Base-by-base conservation (phyloP, 1,284 basidiomycete species). In the Malassezia caprae region DNA sequence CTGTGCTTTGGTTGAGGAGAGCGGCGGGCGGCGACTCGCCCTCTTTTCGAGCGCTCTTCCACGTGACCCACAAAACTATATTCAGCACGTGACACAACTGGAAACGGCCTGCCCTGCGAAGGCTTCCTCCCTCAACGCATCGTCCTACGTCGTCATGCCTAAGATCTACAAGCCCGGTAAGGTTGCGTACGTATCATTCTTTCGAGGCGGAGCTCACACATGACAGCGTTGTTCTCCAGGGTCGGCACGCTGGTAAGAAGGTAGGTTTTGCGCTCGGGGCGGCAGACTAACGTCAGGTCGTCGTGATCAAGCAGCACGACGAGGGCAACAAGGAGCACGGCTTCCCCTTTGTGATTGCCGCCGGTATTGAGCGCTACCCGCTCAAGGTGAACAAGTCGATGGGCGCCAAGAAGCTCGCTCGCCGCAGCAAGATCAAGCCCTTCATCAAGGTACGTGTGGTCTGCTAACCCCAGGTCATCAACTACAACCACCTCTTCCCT, bases 121-220 rank as follows among this genome's bases (percentile, higher is more conserved):
- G 41, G 26, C 34, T 51, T 51, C 28, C 34, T 48, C 26, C 39
- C 40, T 26, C 34, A 35, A 46, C 34, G 48, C 45, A 51, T 56
- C 47, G 53, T 50, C 48, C 44, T 43, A 40, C 44, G 37, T 48
- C 39, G 35, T 34, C 26, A 71, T 71, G 68, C 66, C 68, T 41
- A 69, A 68, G 62, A 69, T 71, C 59, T 71, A 66, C 69, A 71
- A 71, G 82, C 87, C 91, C 78, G 91, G 91, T 80, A 96, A 96
- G 84, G 90, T 90, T 75, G 68, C 75, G 54, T 59, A 49, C 44
- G 57, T 59, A 47, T 43, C 41, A 17, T 40, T 28, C 11, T 6
- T 44, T 12, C 15, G 3, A 12, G 5, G n/a, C 23, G 17, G 31
- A 21, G 19, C 19, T 34, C 30, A 27, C 24, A 43, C 27, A 27